Conservation (phyloP, 768 basidiomycete genomes). For the Leccinum imitatum region DNA sequence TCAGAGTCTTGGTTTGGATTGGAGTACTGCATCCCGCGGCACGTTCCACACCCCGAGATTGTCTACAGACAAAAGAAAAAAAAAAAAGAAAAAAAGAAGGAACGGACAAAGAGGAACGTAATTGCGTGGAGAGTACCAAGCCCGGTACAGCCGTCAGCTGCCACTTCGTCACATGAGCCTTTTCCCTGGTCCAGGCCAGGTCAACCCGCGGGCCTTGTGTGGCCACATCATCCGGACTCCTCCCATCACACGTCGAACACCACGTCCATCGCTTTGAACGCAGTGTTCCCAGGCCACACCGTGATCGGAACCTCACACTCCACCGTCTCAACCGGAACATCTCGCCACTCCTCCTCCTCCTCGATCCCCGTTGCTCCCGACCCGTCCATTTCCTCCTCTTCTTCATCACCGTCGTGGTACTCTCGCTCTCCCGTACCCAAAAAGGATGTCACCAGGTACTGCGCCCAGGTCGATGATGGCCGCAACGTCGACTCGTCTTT, state of each 20-base stretch:
- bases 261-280: slow-evolving; percentile 75
- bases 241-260: slow-evolving; percentile 64
- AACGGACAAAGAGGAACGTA: neutral
- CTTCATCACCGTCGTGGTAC: slow-evolving; percentile 56
- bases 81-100: neutral
- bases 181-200: neutral
- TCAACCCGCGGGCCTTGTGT: slow-evolving; percentile 13
- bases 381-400: slow-evolving; percentile 27
- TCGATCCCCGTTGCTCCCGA: slow-evolving; percentile 45
- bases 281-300: slow-evolving; percentile 89
- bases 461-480: slow-evolving; percentile 33
- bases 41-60: no score
- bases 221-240: neutral
- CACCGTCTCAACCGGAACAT: slow-evolving; percentile 78
- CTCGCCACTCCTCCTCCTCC: slow-evolving; percentile 63
- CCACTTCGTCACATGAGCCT: slow-evolving; percentile 8
- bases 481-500: neutral
- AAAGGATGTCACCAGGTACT: slow-evolving; percentile 41
- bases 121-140: neutral
- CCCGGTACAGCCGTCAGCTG: slow-evolving; percentile 15
- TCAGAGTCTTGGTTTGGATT: slow-evolving; percentile 38
- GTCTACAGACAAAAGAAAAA: neutral
- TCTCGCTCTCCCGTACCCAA: slow-evolving; percentile 44
- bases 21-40: slow-evolving; percentile 29
- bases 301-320: slow-evolving; percentile 91